A percentile compares a stretch with the other conserved stretches of the same genome.
Conservation (phyloP, 2,329 filamentous ascomycete species). For the Fonsecaea nubica region DNA sequence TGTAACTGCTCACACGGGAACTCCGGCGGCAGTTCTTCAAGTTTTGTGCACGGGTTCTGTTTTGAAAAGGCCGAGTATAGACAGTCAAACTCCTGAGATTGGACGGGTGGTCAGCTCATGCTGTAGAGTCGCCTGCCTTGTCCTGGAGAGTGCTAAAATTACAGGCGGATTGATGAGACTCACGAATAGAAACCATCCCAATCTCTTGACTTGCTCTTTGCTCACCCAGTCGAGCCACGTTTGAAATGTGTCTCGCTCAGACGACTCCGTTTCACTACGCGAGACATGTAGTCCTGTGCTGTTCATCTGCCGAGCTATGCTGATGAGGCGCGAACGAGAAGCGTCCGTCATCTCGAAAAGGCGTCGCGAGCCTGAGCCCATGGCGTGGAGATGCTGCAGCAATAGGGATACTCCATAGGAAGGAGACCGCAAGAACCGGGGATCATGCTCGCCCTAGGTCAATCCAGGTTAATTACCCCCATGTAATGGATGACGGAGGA, state of each 20-base stretch:
- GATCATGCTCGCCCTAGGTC: slow-evolving; percentile 15
- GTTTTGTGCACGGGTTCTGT: slow-evolving; percentile 19
- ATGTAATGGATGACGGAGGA: background rate
- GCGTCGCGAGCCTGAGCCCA: slow-evolving; percentile 18
- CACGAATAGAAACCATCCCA: slow-evolving; percentile 21
- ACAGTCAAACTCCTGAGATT: slow-evolving; percentile 22
- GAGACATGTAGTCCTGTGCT: background rate
- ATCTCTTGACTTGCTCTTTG: slow-evolving; percentile 13
- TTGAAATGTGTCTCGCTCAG: slow-evolving; percentile 1
- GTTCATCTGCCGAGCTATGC: slow-evolving; percentile 17
- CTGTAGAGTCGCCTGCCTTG: background rate
- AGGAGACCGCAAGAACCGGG: slow-evolving; percentile 15
- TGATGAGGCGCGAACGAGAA: slow-evolving; percentile 17
- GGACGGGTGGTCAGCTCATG: background rate
- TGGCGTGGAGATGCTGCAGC: slow-evolving; percentile 15
- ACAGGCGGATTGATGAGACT: background rate
- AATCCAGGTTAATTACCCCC: background rate
- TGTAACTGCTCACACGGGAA: slow-evolving; percentile 17
- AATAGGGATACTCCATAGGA: slow-evolving; percentile 16
- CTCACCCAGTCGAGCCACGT: slow-evolving; percentile 19
- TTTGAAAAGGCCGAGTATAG: slow-evolving; percentile 22
- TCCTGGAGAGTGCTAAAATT: background rate
- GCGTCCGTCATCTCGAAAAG: slow-evolving; percentile 23
- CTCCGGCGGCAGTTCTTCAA: slow-evolving; percentile 18
- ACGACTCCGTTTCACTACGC: background rate